Evolutionary conservation across 805 yeast species (phyloP), one percentile per base, ranked within the genome.

Genomic region (Vanderwaltozyma verrucispora): DNA sequence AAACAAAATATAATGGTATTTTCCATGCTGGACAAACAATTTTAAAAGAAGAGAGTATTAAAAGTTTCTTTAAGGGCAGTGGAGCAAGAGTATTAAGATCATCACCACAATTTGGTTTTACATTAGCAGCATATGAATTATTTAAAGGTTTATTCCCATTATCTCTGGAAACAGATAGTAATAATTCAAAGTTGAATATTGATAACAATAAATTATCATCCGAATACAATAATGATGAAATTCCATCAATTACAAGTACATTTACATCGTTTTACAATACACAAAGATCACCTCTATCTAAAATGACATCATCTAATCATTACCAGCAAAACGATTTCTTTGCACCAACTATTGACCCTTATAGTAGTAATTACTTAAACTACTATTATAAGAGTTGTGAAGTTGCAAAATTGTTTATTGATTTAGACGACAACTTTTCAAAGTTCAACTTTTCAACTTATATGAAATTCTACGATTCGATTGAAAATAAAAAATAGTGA

Each of bases 71-170:
- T 72, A 89, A 89, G 68, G 98, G 98, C 52, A 94, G 96, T 28
- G 74, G 88, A 40, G 97, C 97, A 6, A 76, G 98, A 62, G 87
- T 89, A 28, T 68, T 87, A 53, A 75, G 97, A 63, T 88, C 96
- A 5, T 87, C 96, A 1, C 98, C 98, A 7, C 98, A 89, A 63
- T 89, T 89, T 60, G 98, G 97, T 38, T 88, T 88, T 64, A 89
- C 98, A 5, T 72, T 89, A 52, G 97, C 97, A n/a, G 88, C 95
- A 19, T 89, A 92, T 63, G 98, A 89, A 62, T 62, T 92, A 25
- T 77, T 89, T 61, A 95, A 89, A 59, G 46, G 42, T 38, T 30
- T 44, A 10, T 41, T 46, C 30, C 48, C 51, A 5, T 28, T 38
- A 15, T 30, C 23, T 14, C 26, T 33, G 15, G 44, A 38, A 11